Evolutionary conservation across 2,329 filamentous ascomycete genomes (phyloP).

Genomic region (Stachybotrys elegans): DNA sequence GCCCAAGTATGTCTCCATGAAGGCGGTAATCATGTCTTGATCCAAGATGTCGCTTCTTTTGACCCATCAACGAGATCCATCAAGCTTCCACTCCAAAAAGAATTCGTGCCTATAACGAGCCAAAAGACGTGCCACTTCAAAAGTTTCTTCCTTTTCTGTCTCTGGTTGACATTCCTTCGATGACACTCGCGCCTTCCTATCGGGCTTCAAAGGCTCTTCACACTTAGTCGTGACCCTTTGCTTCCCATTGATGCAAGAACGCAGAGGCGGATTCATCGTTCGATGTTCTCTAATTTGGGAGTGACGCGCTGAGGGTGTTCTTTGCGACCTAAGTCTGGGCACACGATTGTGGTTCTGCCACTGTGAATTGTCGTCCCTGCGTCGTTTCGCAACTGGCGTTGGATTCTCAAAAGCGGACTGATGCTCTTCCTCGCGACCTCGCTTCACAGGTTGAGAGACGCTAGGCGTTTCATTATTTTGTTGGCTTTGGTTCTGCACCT

Average conservation of each 20-base stretch:
- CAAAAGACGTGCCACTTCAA: neutral
- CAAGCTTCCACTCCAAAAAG: slow-evolving; percentile 1
- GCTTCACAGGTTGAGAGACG: neutral
- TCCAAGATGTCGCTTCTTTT: neutral
- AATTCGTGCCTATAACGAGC: neutral
- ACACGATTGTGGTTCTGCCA: neutral
- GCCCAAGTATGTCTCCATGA: neutral
- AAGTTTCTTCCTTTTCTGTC: slow-evolving; percentile 1
- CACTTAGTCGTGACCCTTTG: neutral
- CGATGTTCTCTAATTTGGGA: neutral
- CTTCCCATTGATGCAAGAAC: neutral
- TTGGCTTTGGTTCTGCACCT: neutral
- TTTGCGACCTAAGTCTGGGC: neutral
- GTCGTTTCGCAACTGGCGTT: neutral
- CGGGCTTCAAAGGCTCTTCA: neutral
- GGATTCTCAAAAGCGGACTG: neutral
- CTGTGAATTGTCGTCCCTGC: neutral
- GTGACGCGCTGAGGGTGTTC: neutral
- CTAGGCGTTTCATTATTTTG: neutral
- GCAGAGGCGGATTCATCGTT: neutral
- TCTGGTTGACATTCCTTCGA: neutral
- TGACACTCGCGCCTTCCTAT: neutral
- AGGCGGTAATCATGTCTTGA: neutral
- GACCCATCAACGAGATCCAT: neutral
- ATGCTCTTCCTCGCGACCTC: neutral